These are phyloP conservation scores for Penicillium sp. DNA, from an alignment of 2,329 filamentous ascomycete genomes.

Conservation along the genomic window DNA sequence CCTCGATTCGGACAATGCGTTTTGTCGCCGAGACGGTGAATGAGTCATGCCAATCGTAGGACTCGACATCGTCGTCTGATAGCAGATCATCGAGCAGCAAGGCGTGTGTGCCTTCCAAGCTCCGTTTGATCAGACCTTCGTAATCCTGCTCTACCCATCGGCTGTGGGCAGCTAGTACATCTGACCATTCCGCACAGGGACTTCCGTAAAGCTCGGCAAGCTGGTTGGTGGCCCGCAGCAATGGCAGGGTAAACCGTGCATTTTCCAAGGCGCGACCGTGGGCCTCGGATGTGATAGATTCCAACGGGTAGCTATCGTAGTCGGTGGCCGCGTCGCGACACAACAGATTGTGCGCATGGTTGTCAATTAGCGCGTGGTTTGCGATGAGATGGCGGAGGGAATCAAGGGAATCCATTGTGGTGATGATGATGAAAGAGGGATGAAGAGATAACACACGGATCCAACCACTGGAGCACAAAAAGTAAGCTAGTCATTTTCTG, in stretches of 20 bases:
- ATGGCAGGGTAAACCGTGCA: constrained; percentile 63
- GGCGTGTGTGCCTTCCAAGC: constrained; percentile 70
- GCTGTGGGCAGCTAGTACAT: constrained; percentile 52
- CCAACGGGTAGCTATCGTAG: constrained; percentile 48
- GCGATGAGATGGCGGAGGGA: constrained; percentile 39
- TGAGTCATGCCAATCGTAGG: constrained; percentile 64
- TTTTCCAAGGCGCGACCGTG: constrained; percentile 66
- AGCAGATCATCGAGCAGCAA: constrained; percentile 80
- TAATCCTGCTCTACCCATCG: constrained; percentile 52
- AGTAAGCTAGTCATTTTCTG: neutral
- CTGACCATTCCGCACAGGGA: constrained; percentile 59
- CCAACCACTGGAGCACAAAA: neutral
- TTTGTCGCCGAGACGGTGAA: constrained; percentile 66
- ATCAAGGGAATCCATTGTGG: constrained; percentile 27
- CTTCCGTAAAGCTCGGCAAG: constrained; percentile 66
- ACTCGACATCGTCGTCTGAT: constrained; percentile 56
- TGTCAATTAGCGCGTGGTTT: constrained; percentile 48
- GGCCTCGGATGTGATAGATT: constrained; percentile 72
- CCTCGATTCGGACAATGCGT: constrained; percentile 77
- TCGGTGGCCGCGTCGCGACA: constrained; percentile 32
- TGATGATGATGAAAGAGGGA: constrained; percentile 5
- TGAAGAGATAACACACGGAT: neutral
- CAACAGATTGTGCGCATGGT: constrained; percentile 50
- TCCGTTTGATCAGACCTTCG: constrained; percentile 61
- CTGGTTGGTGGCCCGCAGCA: constrained; percentile 69